Percentiles rank a stretch among this genome's conserved stretches.
phyloP scores from a whole-genome alignment of 208 protist species.

The Leishmania guyanensis region DNA sequence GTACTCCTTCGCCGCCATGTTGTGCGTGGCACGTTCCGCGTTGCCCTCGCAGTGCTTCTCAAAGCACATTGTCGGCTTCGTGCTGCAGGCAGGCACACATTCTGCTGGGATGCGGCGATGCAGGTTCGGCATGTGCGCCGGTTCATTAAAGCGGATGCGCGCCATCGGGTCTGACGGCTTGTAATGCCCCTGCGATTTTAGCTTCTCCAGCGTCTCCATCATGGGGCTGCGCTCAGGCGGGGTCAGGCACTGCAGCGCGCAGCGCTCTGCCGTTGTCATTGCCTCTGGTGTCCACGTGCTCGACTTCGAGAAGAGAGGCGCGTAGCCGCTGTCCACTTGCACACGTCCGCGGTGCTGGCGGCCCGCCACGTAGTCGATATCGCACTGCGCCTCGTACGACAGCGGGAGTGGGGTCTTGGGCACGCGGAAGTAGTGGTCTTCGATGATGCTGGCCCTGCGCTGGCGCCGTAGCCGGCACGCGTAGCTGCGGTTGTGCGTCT shows the following conservation, averaged over 20 bases:
- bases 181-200: slow-evolving; percentile 36
- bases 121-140: slow-evolving; percentile 38
- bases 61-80: slow-evolving; percentile 10
- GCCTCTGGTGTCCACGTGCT: neutral
- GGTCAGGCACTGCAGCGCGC: slow-evolving; percentile 35
- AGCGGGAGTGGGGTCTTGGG: slow-evolving; percentile 38
- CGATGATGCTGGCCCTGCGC: slow-evolving; percentile 10
- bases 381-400: slow-evolving; percentile 40
- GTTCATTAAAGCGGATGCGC: slow-evolving; percentile 29
- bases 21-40: slow-evolving; percentile 24
- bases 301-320: slow-evolving; percentile 46
- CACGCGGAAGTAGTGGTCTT: slow-evolving; percentile 14
- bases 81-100: slow-evolving; percentile 42
- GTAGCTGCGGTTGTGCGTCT: slow-evolving; percentile 26
- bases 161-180: slow-evolving; percentile 28
- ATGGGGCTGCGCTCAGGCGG: slow-evolving; percentile 31
- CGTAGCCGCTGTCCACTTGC: slow-evolving; percentile 40
- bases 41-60: slow-evolving; percentile 17
- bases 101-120: slow-evolving; percentile 33
- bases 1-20: neutral
- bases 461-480: slow-evolving; percentile 7
- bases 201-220: slow-evolving; percentile 15
- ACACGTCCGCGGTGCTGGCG: slow-evolving; percentile 12
- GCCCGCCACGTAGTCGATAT: slow-evolving; percentile 17
- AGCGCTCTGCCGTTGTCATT: slow-evolving; percentile 20